Percentiles rank a stretch among this genome's conserved stretches.
Conservation (phyloP, 202 grass and related monocot genomes). For the Zizania palustris region DNA sequence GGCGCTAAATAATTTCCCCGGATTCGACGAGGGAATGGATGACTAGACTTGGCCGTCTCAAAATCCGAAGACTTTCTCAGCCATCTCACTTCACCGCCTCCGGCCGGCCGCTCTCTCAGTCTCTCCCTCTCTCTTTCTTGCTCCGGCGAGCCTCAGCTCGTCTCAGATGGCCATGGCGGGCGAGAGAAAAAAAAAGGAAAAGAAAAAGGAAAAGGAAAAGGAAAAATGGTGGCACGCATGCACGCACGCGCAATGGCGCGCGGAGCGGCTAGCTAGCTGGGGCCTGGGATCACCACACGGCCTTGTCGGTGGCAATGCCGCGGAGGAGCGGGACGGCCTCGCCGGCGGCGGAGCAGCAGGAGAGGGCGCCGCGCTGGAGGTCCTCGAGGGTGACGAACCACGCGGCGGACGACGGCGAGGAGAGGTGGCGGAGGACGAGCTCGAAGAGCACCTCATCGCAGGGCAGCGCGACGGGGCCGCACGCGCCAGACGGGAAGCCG, state of each 20-base stretch:
- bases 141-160: constrained; percentile 48
- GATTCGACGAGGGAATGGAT: constrained; percentile 64
- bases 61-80: constrained; percentile 50
- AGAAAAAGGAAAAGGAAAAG: background rate
- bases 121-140: background rate
- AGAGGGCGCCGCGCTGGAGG: constrained; percentile 43
- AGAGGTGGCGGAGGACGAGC: constrained; percentile 76
- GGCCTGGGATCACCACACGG: constrained; percentile 48
- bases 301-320: constrained; percentile 52
- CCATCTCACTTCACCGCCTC: constrained; percentile 76
- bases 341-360: constrained; percentile 56
- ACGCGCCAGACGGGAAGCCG: constrained; percentile 57
- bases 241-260: constrained; percentile 36
- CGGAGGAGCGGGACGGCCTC: constrained; percentile 71
- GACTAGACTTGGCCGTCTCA: constrained; percentile 53
- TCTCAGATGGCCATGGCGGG: constrained; percentile 40
- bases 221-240: constrained; percentile 32
- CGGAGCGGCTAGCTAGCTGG: background rate
- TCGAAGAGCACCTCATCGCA: constrained; percentile 87
- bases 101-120: constrained; percentile 19
- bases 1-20: constrained; percentile 23
- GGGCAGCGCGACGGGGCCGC: constrained; percentile 69
- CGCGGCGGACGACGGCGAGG: constrained; percentile 50
- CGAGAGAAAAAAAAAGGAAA: constrained; percentile 10
- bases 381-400: constrained; percentile 65